phyloP scores from a whole-genome alignment of 345 rosid species.

The Atalantia buxifolia region DNA sequence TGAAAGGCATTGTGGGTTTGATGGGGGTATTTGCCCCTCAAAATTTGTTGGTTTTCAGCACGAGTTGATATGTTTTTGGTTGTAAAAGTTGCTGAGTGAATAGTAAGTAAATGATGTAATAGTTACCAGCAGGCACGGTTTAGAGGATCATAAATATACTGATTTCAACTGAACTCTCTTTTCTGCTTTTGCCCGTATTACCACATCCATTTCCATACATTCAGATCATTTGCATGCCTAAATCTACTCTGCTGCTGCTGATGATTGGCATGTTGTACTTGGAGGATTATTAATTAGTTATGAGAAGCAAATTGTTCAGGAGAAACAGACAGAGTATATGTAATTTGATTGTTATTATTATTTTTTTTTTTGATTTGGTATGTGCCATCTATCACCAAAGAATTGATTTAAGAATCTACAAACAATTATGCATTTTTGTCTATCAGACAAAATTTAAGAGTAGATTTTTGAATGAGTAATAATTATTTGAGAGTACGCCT shows the following conservation, averaged over 20 bases:
- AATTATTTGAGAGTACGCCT: no score
- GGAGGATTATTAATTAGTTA: background rate
- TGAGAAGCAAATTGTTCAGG: no score
- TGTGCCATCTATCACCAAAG: no score
- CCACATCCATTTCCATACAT: background rate
- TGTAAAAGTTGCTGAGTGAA: constrained; percentile 29
- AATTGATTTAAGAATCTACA: no score
- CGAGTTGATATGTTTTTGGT: constrained; percentile 19
- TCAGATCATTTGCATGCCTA: background rate
- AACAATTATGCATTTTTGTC: no score
- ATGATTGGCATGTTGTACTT: background rate
- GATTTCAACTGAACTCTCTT: background rate
- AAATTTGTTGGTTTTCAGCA: constrained; percentile 24
- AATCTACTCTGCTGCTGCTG: background rate
- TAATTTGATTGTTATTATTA: no score
- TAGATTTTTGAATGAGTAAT: no score
- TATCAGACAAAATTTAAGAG: no score
- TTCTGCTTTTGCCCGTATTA: background rate
- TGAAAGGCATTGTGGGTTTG: constrained; percentile 14
- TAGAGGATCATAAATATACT: background rate
- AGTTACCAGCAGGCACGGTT: constrained; percentile 5
- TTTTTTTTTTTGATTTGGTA: no score
- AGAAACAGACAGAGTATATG: no score
- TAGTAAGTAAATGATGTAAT: constrained; percentile 13
- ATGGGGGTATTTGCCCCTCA: background rate